These are phyloP conservation scores for Trypanosomatidae sp. DNA, from an alignment of 208 protist genomes.

Conservation along the genomic window DNA sequence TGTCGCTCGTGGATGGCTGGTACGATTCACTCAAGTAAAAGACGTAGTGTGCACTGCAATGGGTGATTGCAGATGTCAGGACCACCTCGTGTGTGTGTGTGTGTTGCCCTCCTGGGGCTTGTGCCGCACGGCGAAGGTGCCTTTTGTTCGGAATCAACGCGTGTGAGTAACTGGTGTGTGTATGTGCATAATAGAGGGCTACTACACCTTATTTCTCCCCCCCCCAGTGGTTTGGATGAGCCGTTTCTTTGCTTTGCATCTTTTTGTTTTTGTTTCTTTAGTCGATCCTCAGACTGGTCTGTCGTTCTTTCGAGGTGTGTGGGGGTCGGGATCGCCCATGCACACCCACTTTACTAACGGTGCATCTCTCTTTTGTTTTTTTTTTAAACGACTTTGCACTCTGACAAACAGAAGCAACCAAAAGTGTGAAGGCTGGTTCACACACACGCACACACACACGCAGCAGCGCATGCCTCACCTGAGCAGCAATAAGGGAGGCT, in stretches of 20 bases:
- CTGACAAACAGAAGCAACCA: neutral
- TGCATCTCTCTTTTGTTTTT: constrained; percentile 3
- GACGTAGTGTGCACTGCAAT: neutral
- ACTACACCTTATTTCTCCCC: no score
- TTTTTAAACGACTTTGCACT: neutral
- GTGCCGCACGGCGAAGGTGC: no score
- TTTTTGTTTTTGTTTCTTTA: no score
- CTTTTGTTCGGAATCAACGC: no score
- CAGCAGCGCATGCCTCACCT: neutral
- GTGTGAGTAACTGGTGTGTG: no score
- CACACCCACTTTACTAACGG: neutral
- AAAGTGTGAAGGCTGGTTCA: neutral
- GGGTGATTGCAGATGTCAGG: neutral
- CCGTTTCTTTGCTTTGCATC: no score
- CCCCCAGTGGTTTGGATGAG: no score
- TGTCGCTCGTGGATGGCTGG: neutral
- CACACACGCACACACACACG: neutral
- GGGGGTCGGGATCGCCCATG: no score
- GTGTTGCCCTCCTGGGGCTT: neutral
- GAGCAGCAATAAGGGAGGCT: neutral
- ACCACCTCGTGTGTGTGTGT: neutral
- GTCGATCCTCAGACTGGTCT: no score
- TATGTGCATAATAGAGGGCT: no score
- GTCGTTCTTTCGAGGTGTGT: no score
- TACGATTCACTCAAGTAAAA: neutral